Evolutionary conservation across 2,329 filamentous ascomycete species (phyloP).

Genomic region (Fusarium illudens): DNA sequence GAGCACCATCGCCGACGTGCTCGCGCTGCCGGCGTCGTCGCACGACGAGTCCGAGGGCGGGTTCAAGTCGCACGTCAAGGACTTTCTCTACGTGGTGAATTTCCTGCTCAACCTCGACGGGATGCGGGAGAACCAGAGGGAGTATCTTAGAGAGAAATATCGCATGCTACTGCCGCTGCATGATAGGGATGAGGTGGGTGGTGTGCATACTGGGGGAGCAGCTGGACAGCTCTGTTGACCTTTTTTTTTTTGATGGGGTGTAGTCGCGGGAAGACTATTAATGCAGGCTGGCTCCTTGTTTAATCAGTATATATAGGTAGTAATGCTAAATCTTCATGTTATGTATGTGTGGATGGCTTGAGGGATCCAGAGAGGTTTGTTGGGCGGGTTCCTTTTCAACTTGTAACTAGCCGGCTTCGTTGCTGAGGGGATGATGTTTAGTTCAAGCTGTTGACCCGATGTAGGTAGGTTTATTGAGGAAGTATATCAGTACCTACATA

Average conservation of each 20-base stretch:
- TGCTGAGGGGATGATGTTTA: background rate
- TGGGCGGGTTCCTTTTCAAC: background rate
- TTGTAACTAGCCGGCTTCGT: background rate
- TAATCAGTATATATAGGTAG: background rate
- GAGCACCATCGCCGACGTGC: conserved; percentile 66
- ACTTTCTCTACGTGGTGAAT: conserved; percentile 61
- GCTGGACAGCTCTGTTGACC: background rate
- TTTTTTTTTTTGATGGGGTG: background rate
- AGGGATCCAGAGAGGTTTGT: background rate
- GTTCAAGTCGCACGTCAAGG: conserved; percentile 58
- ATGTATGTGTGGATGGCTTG: background rate
- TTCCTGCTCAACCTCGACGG: conserved; percentile 60
- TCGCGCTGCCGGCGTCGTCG: conserved; percentile 58
- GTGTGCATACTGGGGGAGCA: background rate
- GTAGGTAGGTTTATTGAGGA: background rate
- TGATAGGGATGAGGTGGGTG: conserved; percentile 3
- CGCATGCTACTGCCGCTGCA: conserved; percentile 46
- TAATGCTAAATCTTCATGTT: background rate
- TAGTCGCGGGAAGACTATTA: background rate
- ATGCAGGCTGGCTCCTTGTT: background rate
- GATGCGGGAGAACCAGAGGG: conserved; percentile 55
- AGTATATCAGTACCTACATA: too few relatives aligned
- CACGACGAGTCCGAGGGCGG: conserved; percentile 52
- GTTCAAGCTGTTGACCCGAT: too few relatives aligned
- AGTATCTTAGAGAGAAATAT: conserved; percentile 53